A percentile compares a stretch with the other conserved stretches of the same genome.
These are phyloP conservation scores for Boeremia exigua DNA, from an alignment of 2,329 filamentous ascomycete species.

Conservation along the genomic window DNA sequence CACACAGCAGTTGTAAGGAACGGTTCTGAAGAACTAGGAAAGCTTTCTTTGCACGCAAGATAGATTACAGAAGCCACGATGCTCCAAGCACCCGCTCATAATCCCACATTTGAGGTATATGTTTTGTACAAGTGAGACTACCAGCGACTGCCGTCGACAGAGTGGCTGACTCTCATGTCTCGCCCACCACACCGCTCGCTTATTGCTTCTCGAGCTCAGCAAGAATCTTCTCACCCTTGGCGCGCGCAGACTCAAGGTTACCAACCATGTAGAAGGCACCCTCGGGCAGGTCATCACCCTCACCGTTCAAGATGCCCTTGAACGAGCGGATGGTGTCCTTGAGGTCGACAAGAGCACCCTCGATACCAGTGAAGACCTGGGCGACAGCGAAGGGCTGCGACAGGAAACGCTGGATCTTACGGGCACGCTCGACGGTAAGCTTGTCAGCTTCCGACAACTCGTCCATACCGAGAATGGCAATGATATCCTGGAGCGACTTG, in stretches of 20 bases:
- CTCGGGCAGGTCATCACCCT: constrained; percentile 95
- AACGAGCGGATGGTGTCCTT: constrained; percentile 98
- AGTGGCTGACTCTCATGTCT: constrained; percentile 44
- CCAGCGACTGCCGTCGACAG: constrained; percentile 41
- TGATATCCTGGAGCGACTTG: constrained; percentile 99
- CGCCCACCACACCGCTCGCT: constrained; percentile 39
- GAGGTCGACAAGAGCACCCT: constrained; percentile 95
- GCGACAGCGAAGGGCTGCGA: constrained; percentile 96
- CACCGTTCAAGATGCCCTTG: constrained; percentile 94
- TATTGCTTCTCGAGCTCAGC: constrained; percentile 77
- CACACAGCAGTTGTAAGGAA: neutral
- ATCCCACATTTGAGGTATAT: constrained; percentile 44
- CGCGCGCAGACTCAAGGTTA: constrained; percentile 88
- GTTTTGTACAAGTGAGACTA: constrained; percentile 49
- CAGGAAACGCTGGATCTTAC: constrained; percentile 99
- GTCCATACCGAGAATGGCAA: constrained; percentile 99
- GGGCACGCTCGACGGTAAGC: constrained; percentile 99
- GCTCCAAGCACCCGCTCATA: constrained; percentile 42
- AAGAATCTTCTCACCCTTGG: constrained; percentile 99
- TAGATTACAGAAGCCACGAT: constrained; percentile 50
- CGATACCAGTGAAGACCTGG: constrained; percentile 88
- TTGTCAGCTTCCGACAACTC: constrained; percentile 99
- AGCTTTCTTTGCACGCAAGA: constrained; percentile 48
- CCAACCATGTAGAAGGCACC: constrained; percentile 98
- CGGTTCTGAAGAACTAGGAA: constrained; percentile 33